phyloP scores from a whole-genome alignment of 2,329 filamentous ascomycete species.

The Fusarium mangiferae region DNA sequence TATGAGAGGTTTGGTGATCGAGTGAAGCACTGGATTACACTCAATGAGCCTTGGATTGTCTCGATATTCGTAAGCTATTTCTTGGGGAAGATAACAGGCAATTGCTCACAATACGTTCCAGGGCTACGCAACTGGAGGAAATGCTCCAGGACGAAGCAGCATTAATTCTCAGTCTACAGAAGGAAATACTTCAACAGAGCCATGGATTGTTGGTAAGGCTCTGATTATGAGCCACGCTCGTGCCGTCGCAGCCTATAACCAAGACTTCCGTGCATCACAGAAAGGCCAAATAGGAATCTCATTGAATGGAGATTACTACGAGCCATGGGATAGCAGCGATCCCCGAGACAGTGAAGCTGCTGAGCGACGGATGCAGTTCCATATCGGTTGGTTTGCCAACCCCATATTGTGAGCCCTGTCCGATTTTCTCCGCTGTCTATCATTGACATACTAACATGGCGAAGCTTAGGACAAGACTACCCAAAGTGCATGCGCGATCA shows the following conservation, averaged over 20 bases:
- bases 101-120: not conserved
- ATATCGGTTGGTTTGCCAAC: slow-evolving; percentile 54
- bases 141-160: slow-evolving; percentile 49
- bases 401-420: slow-evolving; percentile 46
- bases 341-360: slow-evolving; percentile 45
- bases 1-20: slow-evolving; percentile 55
- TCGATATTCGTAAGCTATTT: slow-evolving; percentile 45
- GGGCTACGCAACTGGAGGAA: slow-evolving; percentile 49
- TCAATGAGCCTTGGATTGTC: slow-evolving; percentile 55
- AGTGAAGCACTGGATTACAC: slow-evolving; percentile 53
- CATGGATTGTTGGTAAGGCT: slow-evolving; percentile 50
- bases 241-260: slow-evolving; percentile 47
- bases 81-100: accelerated
- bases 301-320: slow-evolving; percentile 52
- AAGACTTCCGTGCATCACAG: slow-evolving; percentile 46
- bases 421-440: not conserved
- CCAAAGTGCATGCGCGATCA: slow-evolving; percentile 51
- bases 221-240: slow-evolving; percentile 51
- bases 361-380: slow-evolving; percentile 50
- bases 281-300: slow-evolving; percentile 49
- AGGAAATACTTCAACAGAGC: slow-evolving; percentile 51
- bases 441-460: not conserved
- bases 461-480: slow-evolving; percentile 46
- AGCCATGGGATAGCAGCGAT: slow-evolving; percentile 48
- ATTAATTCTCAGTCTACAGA: slow-evolving; percentile 40